Conservation (phyloP, 2,329 filamentous ascomycete species). For the Pleomassaria siparia region DNA sequence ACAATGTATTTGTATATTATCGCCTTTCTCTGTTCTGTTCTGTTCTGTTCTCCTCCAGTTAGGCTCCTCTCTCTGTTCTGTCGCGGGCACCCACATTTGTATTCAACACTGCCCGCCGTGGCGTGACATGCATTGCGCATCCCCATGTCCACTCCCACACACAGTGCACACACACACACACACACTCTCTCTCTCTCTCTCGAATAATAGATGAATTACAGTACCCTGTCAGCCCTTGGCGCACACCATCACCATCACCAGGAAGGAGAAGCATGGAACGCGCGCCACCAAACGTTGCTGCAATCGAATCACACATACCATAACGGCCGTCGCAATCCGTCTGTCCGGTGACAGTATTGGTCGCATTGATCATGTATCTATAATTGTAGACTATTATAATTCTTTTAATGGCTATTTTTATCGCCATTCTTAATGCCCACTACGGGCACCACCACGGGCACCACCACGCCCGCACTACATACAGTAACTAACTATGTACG, state of each 20-base stretch:
- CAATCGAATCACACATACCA: neutral
- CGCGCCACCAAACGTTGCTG: neutral
- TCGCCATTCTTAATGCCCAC: no score
- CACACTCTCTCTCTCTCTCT: neutral
- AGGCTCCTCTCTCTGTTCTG: neutral
- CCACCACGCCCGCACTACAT: no score
- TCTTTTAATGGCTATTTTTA: no score
- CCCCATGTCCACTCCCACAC: slow-evolving; percentile 13
- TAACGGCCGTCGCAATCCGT: slow-evolving; percentile 9
- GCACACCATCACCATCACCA: no score
- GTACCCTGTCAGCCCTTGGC: slow-evolving; percentile 3
- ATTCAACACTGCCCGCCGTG: no score
- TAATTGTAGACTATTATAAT: no score
- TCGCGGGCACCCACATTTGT: neutral
- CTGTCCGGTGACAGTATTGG: slow-evolving; percentile 5
- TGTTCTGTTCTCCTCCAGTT: neutral
- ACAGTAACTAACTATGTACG: no score
- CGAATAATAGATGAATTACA: slow-evolving; percentile 1
- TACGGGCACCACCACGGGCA: no score
- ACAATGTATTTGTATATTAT: no score
- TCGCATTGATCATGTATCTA: no score
- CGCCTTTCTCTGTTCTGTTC: no score
- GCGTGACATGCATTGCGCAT: slow-evolving; percentile 13
- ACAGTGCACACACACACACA: neutral
- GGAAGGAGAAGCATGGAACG: neutral